phyloP scores from a whole-genome alignment of 2,329 filamentous ascomycete species.

The Alternaria alternata region DNA sequence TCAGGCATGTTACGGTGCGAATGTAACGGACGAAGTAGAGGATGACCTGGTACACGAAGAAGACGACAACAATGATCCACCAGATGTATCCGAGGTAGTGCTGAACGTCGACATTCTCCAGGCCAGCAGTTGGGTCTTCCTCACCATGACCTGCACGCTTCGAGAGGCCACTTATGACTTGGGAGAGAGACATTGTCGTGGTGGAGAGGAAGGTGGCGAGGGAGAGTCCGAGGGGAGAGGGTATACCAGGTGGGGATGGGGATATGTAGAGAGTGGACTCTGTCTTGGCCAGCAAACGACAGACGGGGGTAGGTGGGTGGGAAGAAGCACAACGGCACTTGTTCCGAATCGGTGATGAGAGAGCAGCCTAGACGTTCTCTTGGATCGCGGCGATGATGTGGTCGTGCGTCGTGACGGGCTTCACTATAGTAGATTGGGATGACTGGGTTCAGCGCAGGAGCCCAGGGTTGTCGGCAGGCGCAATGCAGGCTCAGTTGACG shows the following conservation, averaged over 20 bases:
- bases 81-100: slow-evolving; percentile 57
- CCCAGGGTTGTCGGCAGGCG: slow-evolving; percentile 30
- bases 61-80: slow-evolving; percentile 67
- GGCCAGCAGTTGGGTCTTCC: slow-evolving; percentile 39
- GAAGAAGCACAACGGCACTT: slow-evolving; percentile 22
- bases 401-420: slow-evolving; percentile 34
- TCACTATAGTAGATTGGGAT: slow-evolving; percentile 35
- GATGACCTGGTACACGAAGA: slow-evolving; percentile 72
- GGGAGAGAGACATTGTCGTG: slow-evolving; percentile 35
- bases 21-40: slow-evolving; percentile 71
- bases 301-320: slow-evolving; percentile 36
- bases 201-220: slow-evolving; percentile 4
- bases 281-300: slow-evolving; percentile 52
- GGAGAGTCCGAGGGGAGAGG: neutral
- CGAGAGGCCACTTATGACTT: slow-evolving; percentile 25
- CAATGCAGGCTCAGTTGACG: slow-evolving; percentile 29
- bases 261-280: slow-evolving; percentile 44
- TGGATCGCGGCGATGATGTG: slow-evolving; percentile 25
- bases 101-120: slow-evolving; percentile 46
- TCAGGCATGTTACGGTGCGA: slow-evolving; percentile 76
- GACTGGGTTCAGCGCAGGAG: slow-evolving; percentile 32
- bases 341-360: slow-evolving; percentile 15
- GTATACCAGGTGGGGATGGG: slow-evolving; percentile 25
- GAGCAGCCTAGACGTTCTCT: slow-evolving; percentile 11
- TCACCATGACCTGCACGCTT: slow-evolving; percentile 32